phyloP scores from a whole-genome alignment of 257 asterid genomes.

The Verbascum thapsus region DNA sequence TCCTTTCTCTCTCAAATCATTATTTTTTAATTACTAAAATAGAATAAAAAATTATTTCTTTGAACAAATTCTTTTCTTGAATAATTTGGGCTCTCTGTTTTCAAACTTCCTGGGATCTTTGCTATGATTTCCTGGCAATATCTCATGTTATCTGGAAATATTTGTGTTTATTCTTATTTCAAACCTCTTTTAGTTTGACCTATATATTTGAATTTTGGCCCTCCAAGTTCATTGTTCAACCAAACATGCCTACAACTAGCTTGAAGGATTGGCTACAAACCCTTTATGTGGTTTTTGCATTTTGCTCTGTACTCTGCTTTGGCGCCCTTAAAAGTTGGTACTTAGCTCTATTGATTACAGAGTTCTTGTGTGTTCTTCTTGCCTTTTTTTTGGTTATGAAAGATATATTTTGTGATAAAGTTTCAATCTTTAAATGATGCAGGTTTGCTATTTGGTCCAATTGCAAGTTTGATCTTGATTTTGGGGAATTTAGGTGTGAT shows the following conservation, averaged over 20 bases:
- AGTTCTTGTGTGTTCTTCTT: slow-evolving; percentile 1
- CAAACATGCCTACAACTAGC: slow-evolving; percentile 49
- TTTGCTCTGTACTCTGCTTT: slow-evolving; percentile 65
- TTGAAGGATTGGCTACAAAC: slow-evolving; percentile 47
- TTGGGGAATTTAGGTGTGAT: slow-evolving; percentile 79
- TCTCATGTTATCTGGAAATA: no score
- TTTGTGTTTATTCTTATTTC: no score
- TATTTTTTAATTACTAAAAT: no score
- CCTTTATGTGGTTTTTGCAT: slow-evolving; percentile 64
- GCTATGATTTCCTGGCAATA: background rate
- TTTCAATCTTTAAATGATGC: slow-evolving; percentile 26
- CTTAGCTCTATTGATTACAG: background rate
- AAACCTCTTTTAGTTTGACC: no score
- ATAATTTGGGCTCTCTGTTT: slow-evolving; percentile 24
- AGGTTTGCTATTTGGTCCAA: slow-evolving; percentile 86
- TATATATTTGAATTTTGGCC: background rate
- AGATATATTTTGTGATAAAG: background rate
- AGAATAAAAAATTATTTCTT: no score
- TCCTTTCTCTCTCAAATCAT: background rate
- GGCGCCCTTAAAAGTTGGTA: slow-evolving; percentile 84
- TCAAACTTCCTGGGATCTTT: slow-evolving; percentile 20
- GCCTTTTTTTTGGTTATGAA: background rate
- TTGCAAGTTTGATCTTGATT: slow-evolving; percentile 69
- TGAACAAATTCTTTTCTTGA: slow-evolving; percentile 4
- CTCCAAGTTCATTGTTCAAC: background rate